A percentile compares a stretch with the other conserved stretches of the same genome.
Conservation (phyloP, 1,139 yeast genomes). For the Nematodospora anomalae region DNA sequence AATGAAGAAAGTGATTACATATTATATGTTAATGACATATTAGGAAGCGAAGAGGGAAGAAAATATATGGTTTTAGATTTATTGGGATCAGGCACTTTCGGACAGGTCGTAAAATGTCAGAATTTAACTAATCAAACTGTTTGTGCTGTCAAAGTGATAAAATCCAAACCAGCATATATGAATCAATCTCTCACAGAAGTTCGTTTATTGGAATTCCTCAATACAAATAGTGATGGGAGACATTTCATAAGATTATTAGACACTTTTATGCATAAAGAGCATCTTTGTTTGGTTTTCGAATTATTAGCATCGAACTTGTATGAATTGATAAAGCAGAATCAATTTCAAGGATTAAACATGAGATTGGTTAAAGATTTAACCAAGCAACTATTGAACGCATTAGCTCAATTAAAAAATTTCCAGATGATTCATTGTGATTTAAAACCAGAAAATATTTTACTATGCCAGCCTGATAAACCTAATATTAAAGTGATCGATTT, state of each 20-base stretch:
- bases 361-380: slow-evolving; percentile 77
- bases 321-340: slow-evolving; percentile 89
- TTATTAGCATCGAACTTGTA: slow-evolving; percentile 83
- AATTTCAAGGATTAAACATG: slow-evolving; percentile 86
- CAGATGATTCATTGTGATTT: slow-evolving; percentile 93
- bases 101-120: slow-evolving; percentile 97
- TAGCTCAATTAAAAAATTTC: slow-evolving; percentile 76
- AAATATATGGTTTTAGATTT: slow-evolving; percentile 87
- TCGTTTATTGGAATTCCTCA: slow-evolving; percentile 76
- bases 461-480: slow-evolving; percentile 82
- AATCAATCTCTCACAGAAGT: slow-evolving; percentile 94
- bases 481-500: slow-evolving; percentile 92
- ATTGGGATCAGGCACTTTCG: slow-evolving; percentile 96
- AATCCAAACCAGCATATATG: slow-evolving; percentile 87
- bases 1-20: slow-evolving; percentile 90
- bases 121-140: slow-evolving; percentile 84
- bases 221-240: slow-evolving; percentile 70
- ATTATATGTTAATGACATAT: slow-evolving; percentile 86
- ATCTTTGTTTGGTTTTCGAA: slow-evolving; percentile 90
- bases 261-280: slow-evolving; percentile 89
- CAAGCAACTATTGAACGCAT: slow-evolving; percentile 75
- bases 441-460: slow-evolving; percentile 90
- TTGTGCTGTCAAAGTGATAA: slow-evolving; percentile 92
- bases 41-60: slow-evolving; percentile 85
- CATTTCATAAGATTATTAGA: slow-evolving; percentile 79